Evolutionary conservation across 2,329 filamentous ascomycete genomes (phyloP), one percentile per base, ranked within the genome.

Genomic region (Phialocephala subalpina): DNA sequence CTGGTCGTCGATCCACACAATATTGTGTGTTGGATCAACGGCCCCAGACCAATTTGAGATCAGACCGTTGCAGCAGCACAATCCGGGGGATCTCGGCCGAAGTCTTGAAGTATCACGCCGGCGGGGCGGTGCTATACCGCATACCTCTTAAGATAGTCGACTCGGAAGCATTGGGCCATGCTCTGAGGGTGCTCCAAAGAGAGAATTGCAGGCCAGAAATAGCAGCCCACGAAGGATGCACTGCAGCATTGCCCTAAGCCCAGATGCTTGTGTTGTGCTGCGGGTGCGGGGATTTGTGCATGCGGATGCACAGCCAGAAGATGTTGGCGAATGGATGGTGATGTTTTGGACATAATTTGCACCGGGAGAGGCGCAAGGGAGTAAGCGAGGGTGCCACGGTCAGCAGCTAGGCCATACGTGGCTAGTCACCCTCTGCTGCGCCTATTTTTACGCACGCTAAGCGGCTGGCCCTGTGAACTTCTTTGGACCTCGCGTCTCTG

Each of bases 151-250:
- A 29, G 53, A 57, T 1, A 58, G 18, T 49, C 12, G 25, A 53
- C 49, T 14, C 14, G 25, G 27, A 33, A 29, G 11, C 49, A 36
- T 33, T 33, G 29, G 29, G 29, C 29, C 29, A 33, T 33, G 29
- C 29, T 33, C n/a, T 25, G 42, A 45, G 36, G 38, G 22, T 22
- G n/a, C 40, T 45, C 29, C 29, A 38, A 42, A 42, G 29, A 59
- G 42, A 8, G 36, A 25, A 27, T 8, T 9, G 3, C 33, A 57
- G 33, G 49, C 47, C 57, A 65, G 61, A 61, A 65, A 65, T 65
- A 65, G 49, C 63, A 22, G 36, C 25, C 36, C 33, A 42, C 40
- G 52, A 61, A 55, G 56, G 52, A 65, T 61, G 56, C 4, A 18
- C 36, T 29, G 42, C 35, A 63, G 42, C 56, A 57, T 18, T 29